phyloP scores from a whole-genome alignment of 495 filamentous ascomycete species.

The Neurospora sp. region DNA sequence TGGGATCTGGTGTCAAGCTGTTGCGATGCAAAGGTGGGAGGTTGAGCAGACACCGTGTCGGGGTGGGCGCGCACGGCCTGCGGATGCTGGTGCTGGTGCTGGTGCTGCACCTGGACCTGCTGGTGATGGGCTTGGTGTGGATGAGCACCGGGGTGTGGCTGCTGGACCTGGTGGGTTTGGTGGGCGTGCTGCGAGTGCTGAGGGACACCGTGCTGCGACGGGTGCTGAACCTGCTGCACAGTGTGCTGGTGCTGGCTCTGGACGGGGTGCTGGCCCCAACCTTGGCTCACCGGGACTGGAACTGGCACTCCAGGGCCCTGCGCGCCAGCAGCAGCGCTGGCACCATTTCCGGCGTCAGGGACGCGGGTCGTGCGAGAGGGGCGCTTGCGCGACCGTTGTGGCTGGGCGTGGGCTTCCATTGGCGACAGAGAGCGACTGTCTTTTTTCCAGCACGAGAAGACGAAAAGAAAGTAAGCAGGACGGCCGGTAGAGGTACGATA shows the following conservation, averaged over 20 bases:
- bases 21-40: slow-evolving; percentile 20
- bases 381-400: slow-evolving; percentile 20
- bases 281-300: slow-evolving; percentile 8
- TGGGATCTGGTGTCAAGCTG: slow-evolving; percentile 22
- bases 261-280: slow-evolving; percentile 11
- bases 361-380: slow-evolving; percentile 12
- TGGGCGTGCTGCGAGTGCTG: slow-evolving; percentile 2
- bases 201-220: neutral
- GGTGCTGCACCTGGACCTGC: neutral
- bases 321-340: neutral
- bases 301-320: neutral
- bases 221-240: slow-evolving; percentile 1
- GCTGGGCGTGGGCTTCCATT: slow-evolving; percentile 20
- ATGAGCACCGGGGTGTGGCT: slow-evolving; percentile 7
- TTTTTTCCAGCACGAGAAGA: neutral
- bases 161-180: slow-evolving; percentile 3
- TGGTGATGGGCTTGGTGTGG: slow-evolving; percentile 1
- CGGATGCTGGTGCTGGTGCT: slow-evolving; percentile 5
- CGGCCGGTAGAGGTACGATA: neutral
- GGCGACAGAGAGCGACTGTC: neutral
- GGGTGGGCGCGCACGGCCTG: slow-evolving; percentile 22
- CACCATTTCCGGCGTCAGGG: slow-evolving; percentile 21
- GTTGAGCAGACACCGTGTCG: slow-evolving; percentile 22
- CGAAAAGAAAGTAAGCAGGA: neutral
- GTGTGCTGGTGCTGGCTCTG: slow-evolving; percentile 14